These are phyloP conservation scores for Zygosaccharomyces kombuchaensis DNA, from an alignment of 805 yeast species.

Conservation along the genomic window DNA sequence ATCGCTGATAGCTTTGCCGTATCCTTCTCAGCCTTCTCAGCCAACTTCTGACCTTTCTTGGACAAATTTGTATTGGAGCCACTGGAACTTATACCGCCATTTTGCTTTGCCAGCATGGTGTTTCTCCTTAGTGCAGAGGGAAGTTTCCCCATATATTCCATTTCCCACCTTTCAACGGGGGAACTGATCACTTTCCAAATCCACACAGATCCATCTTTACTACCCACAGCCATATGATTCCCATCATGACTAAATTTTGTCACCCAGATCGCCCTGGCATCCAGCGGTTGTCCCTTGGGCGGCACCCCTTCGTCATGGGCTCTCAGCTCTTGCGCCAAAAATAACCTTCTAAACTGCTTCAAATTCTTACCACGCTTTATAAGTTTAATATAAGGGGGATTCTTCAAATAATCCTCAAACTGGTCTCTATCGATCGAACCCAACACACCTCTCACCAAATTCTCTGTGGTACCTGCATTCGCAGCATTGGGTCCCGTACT, in stretches of 20 bases:
- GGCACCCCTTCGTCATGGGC: conserved; percentile 16
- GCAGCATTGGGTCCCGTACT: conserved; percentile 5
- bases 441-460: conserved; percentile 12
- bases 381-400: conserved; percentile 54
- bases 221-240: conserved; percentile 76
- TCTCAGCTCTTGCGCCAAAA: conserved; percentile 62
- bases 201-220: conserved; percentile 62
- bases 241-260: conserved; percentile 77
- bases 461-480: conserved; percentile 5
- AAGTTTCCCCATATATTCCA: conserved; percentile 22
- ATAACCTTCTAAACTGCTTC: conserved; percentile 47
- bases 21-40: conserved; percentile 2
- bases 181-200: conserved; percentile 80
- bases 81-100: neutral
- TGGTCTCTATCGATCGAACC: conserved; percentile 36
- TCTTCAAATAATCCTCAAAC: conserved; percentile 39
- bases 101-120: conserved; percentile 10
- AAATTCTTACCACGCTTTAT: conserved; percentile 45
- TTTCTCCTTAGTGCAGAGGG: conserved; percentile 12
- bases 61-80: conserved; percentile 1
- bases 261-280: conserved; percentile 56
- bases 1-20: conserved; percentile 4
- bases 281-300: conserved; percentile 6
- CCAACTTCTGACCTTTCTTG: conserved; percentile 1
- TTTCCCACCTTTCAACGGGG: conserved; percentile 59